Evolutionary conservation across 257 asterid genomes (phyloP).

Genomic region (Jasminum sambac): DNA sequence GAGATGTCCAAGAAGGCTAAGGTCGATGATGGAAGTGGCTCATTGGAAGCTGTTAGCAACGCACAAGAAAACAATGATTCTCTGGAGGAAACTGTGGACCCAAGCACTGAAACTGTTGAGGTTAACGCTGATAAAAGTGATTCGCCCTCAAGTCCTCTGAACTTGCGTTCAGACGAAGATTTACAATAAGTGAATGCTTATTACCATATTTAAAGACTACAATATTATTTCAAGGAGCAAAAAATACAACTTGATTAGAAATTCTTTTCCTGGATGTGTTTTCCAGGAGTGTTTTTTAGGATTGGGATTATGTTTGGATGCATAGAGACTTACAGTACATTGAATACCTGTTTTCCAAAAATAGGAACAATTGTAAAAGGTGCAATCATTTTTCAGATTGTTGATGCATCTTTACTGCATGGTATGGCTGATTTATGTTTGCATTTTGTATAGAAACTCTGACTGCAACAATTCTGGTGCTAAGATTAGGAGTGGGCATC

Average conservation of each 20-base stretch:
- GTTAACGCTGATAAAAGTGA: slow-evolving; percentile 10
- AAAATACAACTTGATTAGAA: background rate
- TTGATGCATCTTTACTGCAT: background rate
- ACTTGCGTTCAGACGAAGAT: slow-evolving; percentile 9
- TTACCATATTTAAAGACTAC: background rate
- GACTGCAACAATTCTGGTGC: background rate
- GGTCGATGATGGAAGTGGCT: slow-evolving; percentile 26
- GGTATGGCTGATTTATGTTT: background rate
- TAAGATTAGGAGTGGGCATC: no score
- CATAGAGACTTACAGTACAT: background rate
- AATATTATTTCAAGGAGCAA: background rate
- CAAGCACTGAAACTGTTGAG: background rate
- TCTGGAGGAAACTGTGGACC: slow-evolving; percentile 13
- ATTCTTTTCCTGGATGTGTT: background rate
- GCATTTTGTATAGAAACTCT: background rate
- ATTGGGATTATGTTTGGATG: background rate
- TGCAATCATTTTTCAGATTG: slow-evolving; percentile 2
- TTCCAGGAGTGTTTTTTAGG: background rate
- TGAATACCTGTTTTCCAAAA: background rate
- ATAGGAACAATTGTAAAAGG: background rate
- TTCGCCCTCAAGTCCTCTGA: slow-evolving; percentile 31
- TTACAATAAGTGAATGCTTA: background rate
- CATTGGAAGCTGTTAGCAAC: background rate
- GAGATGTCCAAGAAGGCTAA: slow-evolving; percentile 33
- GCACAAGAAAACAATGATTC: background rate